Evolutionary conservation across 2,329 filamentous ascomycete genomes (phyloP).

Genomic region (Fusarium armeniacum): DNA sequence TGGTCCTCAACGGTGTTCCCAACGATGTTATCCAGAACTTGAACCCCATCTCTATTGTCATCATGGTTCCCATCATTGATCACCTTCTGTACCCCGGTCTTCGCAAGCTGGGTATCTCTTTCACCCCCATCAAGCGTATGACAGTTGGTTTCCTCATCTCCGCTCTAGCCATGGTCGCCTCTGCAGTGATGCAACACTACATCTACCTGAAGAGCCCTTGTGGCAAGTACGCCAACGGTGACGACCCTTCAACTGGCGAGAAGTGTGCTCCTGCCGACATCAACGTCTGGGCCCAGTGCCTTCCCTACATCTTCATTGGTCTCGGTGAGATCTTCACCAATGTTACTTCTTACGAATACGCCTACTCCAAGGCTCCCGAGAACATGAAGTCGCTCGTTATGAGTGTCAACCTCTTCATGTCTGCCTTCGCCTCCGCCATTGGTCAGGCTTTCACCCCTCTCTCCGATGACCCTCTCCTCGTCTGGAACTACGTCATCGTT

Average conservation of each 20-base stretch:
- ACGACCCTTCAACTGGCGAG: slow-evolving; percentile 31
- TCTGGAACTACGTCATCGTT: slow-evolving; percentile 79
- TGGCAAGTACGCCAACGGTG: slow-evolving; percentile 65
- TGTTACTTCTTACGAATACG: slow-evolving; percentile 77
- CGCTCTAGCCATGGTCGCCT: slow-evolving; percentile 71
- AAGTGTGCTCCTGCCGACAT: slow-evolving; percentile 70
- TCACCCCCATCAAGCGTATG: slow-evolving; percentile 84
- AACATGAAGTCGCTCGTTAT: slow-evolving; percentile 86
- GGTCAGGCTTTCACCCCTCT: slow-evolving; percentile 77
- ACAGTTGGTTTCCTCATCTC: slow-evolving; percentile 77
- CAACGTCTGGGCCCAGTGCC: slow-evolving; percentile 73
- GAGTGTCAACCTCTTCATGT: slow-evolving; percentile 78
- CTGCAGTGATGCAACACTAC: slow-evolving; percentile 70
- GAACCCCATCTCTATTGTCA: slow-evolving; percentile 80
- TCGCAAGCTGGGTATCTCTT: slow-evolving; percentile 72
- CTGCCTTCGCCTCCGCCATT: slow-evolving; percentile 76
- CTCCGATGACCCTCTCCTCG: slow-evolving; percentile 73
- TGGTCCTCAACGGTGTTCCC: slow-evolving; percentile 78
- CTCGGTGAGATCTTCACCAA: slow-evolving; percentile 68
- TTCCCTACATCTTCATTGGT: slow-evolving; percentile 66
- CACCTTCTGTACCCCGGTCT: slow-evolving; percentile 77
- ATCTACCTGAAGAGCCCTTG: slow-evolving; percentile 76
- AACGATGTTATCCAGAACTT: slow-evolving; percentile 85
- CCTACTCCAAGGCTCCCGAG: slow-evolving; percentile 81
- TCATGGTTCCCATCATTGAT: slow-evolving; percentile 81